A percentile compares a stretch with the other conserved stretches of the same genome.
Evolutionary conservation across 192 early-diverging fungal genomes (phyloP).

Genomic region (Podila minutissima): DNA sequence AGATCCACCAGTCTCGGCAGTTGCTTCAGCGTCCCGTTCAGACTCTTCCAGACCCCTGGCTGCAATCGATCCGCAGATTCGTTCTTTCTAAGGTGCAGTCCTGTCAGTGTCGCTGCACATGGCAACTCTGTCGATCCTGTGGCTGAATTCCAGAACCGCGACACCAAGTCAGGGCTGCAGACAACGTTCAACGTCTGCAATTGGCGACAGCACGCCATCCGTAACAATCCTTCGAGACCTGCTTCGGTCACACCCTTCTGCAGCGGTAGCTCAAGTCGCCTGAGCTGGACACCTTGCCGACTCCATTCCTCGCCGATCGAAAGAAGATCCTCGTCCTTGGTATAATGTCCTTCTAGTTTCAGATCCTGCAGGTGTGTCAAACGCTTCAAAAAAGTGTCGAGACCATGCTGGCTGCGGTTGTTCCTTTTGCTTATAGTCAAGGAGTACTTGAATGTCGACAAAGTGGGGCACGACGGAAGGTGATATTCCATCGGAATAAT

Average conservation of each 20-base stretch:
- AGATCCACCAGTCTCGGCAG: slow-evolving; percentile 27
- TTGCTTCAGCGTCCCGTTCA: slow-evolving; percentile 23
- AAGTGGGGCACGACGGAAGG: neutral
- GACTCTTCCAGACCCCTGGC: neutral
- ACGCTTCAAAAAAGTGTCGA: slow-evolving; percentile 3
- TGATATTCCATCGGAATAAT: too few relatives aligned
- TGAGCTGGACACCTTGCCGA: neutral
- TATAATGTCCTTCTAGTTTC: slow-evolving; percentile 12
- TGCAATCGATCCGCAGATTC: neutral
- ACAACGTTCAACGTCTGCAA: slow-evolving; percentile 12
- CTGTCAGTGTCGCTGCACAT: slow-evolving; percentile 2
- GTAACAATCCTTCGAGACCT: slow-evolving; percentile 6
- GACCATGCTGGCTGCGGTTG: neutral
- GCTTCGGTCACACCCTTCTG: slow-evolving; percentile 4
- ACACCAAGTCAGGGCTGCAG: slow-evolving; percentile 16
- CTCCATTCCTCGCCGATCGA: slow-evolving; percentile 19
- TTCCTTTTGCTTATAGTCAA: neutral
- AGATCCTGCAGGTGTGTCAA: slow-evolving; percentile 1
- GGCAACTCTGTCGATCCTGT: slow-evolving; percentile 14
- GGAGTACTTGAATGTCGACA: neutral
- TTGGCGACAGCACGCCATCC: slow-evolving; percentile 8
- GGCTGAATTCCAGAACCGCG: slow-evolving; percentile 17
- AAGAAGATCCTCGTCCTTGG: neutral
- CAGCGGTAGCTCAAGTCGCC: neutral
- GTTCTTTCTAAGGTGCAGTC: slow-evolving; percentile 12